A percentile compares a stretch with the other conserved stretches of the same genome.
phyloP scores from a whole-genome alignment of 352 stramenopile genomes.

The Phytophthora macrochlamydospora region DNA sequence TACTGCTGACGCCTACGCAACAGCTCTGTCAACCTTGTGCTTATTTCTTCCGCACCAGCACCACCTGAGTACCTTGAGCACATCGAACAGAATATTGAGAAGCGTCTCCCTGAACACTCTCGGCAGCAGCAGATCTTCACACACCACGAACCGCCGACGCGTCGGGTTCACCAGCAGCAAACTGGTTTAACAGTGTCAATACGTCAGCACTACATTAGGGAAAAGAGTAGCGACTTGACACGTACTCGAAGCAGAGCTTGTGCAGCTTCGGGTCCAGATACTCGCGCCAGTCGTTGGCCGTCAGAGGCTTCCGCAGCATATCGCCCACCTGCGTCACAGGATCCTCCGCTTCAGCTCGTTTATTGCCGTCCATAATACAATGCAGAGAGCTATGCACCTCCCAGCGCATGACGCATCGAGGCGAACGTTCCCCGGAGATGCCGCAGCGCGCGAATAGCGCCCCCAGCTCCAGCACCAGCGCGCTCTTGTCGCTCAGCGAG shows the following conservation, averaged over 20 bases:
- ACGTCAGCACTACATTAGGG: background rate
- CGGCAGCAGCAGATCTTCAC: slow-evolving; percentile 76
- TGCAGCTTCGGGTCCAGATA: slow-evolving; percentile 68
- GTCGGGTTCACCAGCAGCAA: slow-evolving; percentile 74
- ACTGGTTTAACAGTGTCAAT: slow-evolving; percentile 21
- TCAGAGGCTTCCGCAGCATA: slow-evolving; percentile 43
- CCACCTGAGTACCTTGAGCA: slow-evolving; percentile 50
- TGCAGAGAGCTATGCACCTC: slow-evolving; percentile 39
- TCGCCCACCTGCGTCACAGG: slow-evolving; percentile 48
- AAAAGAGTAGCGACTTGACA: background rate
- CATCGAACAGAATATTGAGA: slow-evolving; percentile 61
- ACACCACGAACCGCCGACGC: slow-evolving; percentile 76
- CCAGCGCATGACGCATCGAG: slow-evolving; percentile 69
- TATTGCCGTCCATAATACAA: too few relatives aligned
- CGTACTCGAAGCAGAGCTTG: slow-evolving; percentile 76
- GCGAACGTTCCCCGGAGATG: slow-evolving; percentile 75
- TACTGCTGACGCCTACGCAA: slow-evolving; percentile 52
- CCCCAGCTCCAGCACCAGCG: slow-evolving; percentile 83
- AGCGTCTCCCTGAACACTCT: slow-evolving; percentile 68
- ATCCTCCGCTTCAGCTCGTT: too few relatives aligned
- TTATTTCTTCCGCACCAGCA: background rate
- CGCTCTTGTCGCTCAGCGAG: slow-evolving; percentile 48
- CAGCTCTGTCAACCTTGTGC: slow-evolving; percentile 1
- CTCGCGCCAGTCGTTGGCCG: slow-evolving; percentile 43
- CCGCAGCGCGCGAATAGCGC: slow-evolving; percentile 70